These are phyloP conservation scores for Dothistroma pini DNA, from an alignment of 2,329 filamentous ascomycete species.

Conservation along the genomic window DNA sequence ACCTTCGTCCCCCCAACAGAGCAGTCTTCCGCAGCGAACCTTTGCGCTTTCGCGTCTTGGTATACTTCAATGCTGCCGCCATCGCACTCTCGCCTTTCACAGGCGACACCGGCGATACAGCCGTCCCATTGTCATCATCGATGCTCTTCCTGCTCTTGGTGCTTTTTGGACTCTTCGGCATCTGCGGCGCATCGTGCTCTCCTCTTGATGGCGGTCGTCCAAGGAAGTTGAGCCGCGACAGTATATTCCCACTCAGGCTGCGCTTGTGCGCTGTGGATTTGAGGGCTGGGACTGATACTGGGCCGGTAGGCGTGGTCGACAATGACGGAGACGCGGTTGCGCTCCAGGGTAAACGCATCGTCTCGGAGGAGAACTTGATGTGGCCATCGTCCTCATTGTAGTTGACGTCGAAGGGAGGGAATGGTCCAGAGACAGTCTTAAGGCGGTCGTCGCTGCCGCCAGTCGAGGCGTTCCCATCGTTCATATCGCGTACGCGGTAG, in stretches of 20 bases:
- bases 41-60: conserved; percentile 64
- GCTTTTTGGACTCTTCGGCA: conserved; percentile 28
- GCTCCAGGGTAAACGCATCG: conserved; percentile 30
- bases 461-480: conserved; percentile 32
- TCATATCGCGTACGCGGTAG: conserved; percentile 20
- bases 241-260: conserved; percentile 60
- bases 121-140: conserved; percentile 33
- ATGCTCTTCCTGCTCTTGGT: conserved; percentile 29
- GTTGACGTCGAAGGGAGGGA: conserved; percentile 12
- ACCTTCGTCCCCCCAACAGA: conserved; percentile 66
- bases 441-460: conserved; percentile 24
- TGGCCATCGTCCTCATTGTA: conserved; percentile 12
- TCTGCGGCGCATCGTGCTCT: conserved; percentile 27
- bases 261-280: conserved; percentile 44
- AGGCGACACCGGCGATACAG: conserved; percentile 18
- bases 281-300: neutral
- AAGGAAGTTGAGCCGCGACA: conserved; percentile 68
- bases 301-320: conserved; percentile 20
- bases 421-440: conserved; percentile 23
- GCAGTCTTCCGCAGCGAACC: conserved; percentile 86
- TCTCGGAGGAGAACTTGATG: conserved; percentile 13
- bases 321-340: conserved; percentile 25
- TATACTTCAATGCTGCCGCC: conserved; percentile 27
- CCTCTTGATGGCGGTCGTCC: conserved; percentile 38
- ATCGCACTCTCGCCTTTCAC: conserved; percentile 28